Percentiles rank a stretch among this genome's conserved stretches.
Evolutionary conservation across 768 basidiomycete genomes (phyloP).

Genomic region (Kwoniella newhampshirensis): DNA sequence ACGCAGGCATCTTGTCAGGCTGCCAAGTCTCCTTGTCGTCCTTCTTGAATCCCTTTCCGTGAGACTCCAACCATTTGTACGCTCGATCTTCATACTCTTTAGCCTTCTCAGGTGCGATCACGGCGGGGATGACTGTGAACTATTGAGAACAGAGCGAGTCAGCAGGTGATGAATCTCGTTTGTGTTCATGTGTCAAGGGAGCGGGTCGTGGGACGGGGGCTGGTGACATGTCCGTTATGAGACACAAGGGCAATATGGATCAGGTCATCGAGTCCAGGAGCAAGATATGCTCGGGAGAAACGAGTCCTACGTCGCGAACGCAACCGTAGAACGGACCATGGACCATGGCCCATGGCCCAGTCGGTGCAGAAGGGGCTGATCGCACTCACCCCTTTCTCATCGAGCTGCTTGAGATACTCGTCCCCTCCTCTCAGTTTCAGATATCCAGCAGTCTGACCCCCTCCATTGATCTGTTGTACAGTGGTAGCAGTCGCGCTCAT

Average conservation of each 20-base stretch:
- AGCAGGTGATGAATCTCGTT: too few relatives aligned
- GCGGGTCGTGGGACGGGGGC: too few relatives aligned
- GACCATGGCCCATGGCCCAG: too few relatives aligned
- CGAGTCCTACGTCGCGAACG: too few relatives aligned
- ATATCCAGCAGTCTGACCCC: neutral
- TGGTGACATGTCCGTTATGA: too few relatives aligned
- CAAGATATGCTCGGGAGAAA: too few relatives aligned
- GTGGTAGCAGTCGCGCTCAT: slow-evolving; percentile 10
- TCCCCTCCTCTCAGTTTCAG: slow-evolving; percentile 19
- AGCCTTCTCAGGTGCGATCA: slow-evolving; percentile 36
- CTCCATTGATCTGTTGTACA: neutral
- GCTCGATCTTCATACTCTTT: slow-evolving; percentile 38
- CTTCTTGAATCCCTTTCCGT: slow-evolving; percentile 51
- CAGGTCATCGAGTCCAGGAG: too few relatives aligned
- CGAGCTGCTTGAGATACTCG: slow-evolving; percentile 28
- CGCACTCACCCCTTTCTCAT: slow-evolving; percentile 39
- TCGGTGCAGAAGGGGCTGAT: neutral
- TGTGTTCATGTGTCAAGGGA: too few relatives aligned
- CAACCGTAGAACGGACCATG: too few relatives aligned
- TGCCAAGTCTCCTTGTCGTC: slow-evolving; percentile 51
- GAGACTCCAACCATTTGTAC: slow-evolving; percentile 51
- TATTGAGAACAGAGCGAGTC: too few relatives aligned
- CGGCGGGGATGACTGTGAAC: slow-evolving; percentile 32
- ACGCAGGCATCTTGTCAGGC: slow-evolving; percentile 43
- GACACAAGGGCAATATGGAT: too few relatives aligned